These are phyloP conservation scores for Staphylotrichum longicolle DNA, from an alignment of 495 filamentous ascomycete species.

Conservation along the genomic window DNA sequence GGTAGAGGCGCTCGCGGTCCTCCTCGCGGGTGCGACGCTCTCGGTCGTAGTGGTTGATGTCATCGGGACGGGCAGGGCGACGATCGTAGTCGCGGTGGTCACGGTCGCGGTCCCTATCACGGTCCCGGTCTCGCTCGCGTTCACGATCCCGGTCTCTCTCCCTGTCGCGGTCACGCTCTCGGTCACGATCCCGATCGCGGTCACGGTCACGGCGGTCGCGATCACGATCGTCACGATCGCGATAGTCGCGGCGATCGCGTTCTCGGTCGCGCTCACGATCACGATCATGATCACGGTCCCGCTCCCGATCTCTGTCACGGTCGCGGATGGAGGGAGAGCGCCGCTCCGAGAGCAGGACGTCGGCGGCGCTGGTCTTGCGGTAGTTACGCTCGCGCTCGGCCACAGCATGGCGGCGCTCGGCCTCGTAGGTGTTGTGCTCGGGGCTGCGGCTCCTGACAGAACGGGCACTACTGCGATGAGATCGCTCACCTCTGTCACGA, in stretches of 20 bases:
- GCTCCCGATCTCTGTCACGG: conserved; percentile 57
- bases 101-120: conserved; percentile 40
- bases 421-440: conserved; percentile 84
- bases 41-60: conserved; percentile 57
- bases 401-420: conserved; percentile 80
- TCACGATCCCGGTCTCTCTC: conserved; percentile 30
- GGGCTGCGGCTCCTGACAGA: conserved; percentile 58
- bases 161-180: conserved; percentile 40
- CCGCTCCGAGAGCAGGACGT: conserved; percentile 56
- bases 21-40: conserved; percentile 81
- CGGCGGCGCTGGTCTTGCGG: conserved; percentile 70
- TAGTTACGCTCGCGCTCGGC: conserved; percentile 85
- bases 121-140: conserved; percentile 30
- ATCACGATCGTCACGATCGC: conserved; percentile 34
- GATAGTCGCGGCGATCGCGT: conserved; percentile 32
- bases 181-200: conserved; percentile 40
- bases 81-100: conserved; percentile 37
- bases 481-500: conserved; percentile 58
- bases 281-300: conserved; percentile 44
- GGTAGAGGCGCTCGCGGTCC: conserved; percentile 80
- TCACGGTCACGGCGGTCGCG: conserved; percentile 42
- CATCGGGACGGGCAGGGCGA: conserved; percentile 45
- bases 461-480: conserved; percentile 57
- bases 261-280: conserved; percentile 48
- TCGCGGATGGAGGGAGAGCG: conserved; percentile 48